A percentile compares a stretch with the other conserved stretches of the same genome.
Conservation (phyloP, 345 rosid species). For the Cardiospermum halicacabum region DNA sequence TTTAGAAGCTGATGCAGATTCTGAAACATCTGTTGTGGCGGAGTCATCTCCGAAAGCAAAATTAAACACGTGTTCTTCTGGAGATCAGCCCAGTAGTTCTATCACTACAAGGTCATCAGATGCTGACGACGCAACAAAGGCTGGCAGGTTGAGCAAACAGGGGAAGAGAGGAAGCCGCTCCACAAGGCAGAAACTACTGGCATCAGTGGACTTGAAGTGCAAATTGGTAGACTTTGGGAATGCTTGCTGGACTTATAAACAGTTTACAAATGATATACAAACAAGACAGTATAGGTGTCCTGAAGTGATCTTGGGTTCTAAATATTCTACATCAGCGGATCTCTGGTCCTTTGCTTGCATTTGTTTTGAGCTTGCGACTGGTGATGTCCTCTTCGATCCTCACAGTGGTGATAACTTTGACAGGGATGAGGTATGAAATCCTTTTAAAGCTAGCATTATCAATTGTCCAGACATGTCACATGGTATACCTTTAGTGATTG, state of each 20-base stretch:
- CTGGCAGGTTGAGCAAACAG: conserved; percentile 21
- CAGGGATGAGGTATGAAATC: conserved; percentile 62
- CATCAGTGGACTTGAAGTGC: conserved; percentile 49
- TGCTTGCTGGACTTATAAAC: conserved; percentile 84
- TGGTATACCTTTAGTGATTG: neutral
- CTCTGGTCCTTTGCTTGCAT: conserved; percentile 81
- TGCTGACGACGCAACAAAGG: conserved; percentile 40
- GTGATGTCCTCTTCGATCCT: conserved; percentile 74
- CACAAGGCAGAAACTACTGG: conserved; percentile 43
- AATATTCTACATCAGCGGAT: conserved; percentile 72
- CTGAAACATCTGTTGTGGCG: conserved; percentile 31
- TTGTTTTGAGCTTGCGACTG: conserved; percentile 75
- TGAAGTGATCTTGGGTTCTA: conserved; percentile 72
- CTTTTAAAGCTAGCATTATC: conserved; percentile 2
- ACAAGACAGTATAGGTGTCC: conserved; percentile 78
- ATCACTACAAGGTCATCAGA: conserved; percentile 27
- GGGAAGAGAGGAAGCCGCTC: conserved; percentile 47
- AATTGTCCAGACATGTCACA: neutral
- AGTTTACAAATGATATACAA: conserved; percentile 69
- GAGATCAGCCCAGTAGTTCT: conserved; percentile 35
- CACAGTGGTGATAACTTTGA: conserved; percentile 67
- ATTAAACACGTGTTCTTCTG: conserved; percentile 24
- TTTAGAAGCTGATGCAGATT: conserved; percentile 31
- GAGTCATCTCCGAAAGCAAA: conserved; percentile 26
- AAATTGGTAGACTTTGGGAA: conserved; percentile 77